Conservation (phyloP, 1,284 basidiomycete species). For the Hypsizygus ulmarius region DNA sequence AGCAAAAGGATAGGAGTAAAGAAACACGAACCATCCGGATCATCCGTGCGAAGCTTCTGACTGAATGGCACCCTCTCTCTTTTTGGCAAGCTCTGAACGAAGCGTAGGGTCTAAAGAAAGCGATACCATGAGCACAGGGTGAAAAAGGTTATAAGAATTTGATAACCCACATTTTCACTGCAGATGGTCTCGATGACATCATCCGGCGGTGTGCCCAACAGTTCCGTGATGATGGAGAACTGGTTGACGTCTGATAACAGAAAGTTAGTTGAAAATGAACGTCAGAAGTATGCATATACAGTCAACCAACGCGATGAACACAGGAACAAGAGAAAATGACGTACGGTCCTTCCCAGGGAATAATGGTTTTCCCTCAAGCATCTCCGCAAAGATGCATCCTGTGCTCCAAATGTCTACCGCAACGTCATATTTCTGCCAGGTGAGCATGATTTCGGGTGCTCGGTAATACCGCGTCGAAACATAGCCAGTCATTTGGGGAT, state of each 20-base stretch:
- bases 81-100: slow-evolving; percentile 97
- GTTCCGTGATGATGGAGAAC: slow-evolving; percentile 99
- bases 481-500: slow-evolving; percentile 99
- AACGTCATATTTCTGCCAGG: slow-evolving; percentile 99
- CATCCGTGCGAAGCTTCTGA: slow-evolving; percentile 89
- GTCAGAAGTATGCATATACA: slow-evolving; percentile 1
- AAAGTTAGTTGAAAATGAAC: slow-evolving; percentile 12
- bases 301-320: neutral
- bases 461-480: slow-evolving; percentile 99
- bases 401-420: slow-evolving; percentile 99
- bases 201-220: slow-evolving; percentile 96
- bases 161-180: slow-evolving; percentile 80
- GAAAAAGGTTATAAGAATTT: neutral
- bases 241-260: slow-evolving; percentile 89
- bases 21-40: slow-evolving; percentile 69
- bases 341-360: slow-evolving; percentile 98
- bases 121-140: neutral
- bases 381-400: slow-evolving; percentile 99
- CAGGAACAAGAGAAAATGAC: slow-evolving; percentile 31
- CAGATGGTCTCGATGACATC: slow-evolving; percentile 99
- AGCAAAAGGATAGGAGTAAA: neutral
- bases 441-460: slow-evolving; percentile 99
- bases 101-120: slow-evolving; percentile 83
- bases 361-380: slow-evolving; percentile 97
- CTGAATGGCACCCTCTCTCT: slow-evolving; percentile 93